Conservation (phyloP, 2,329 filamentous ascomycete species). For the Beauveria rudraprayagi region DNA sequence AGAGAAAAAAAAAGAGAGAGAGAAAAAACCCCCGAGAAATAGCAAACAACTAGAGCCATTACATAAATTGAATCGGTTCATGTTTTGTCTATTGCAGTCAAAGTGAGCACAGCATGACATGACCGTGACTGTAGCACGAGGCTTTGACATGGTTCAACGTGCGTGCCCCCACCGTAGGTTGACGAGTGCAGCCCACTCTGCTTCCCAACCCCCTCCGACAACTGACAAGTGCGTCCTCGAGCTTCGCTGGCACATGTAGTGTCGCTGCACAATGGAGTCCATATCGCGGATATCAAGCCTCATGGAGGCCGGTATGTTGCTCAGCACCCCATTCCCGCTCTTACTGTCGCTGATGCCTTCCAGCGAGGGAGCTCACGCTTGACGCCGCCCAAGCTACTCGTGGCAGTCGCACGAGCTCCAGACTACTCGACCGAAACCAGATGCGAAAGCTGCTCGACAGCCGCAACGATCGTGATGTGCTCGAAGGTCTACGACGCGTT, state of each 20-base stretch:
- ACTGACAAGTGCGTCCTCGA: not conserved
- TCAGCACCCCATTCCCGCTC: not conserved
- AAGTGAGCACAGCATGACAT: not conserved
- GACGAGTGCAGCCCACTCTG: not conserved
- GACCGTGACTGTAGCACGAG: not conserved
- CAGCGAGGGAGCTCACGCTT: slow-evolving; percentile 93
- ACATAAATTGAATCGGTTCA: no score
- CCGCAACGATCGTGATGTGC: slow-evolving; percentile 81
- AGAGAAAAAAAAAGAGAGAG: no score
- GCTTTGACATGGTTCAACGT: not conserved
- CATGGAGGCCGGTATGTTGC: slow-evolving; percentile 78
- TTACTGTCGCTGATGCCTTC: slow-evolving; percentile 14
- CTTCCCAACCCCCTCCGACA: slow-evolving; percentile 4
- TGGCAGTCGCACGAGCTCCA: slow-evolving; percentile 51
- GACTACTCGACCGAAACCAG: slow-evolving; percentile 67
- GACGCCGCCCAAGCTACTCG: slow-evolving; percentile 90
- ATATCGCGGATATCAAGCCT: slow-evolving; percentile 89
- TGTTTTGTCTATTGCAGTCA: no score
- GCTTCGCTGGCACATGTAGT: slow-evolving; percentile 5
- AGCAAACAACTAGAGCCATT: not conserved
- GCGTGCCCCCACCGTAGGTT: slow-evolving; percentile 1
- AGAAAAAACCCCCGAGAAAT: no score
- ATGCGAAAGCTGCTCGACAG: slow-evolving; percentile 94
- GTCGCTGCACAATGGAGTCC: slow-evolving; percentile 66
- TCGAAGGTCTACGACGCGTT: slow-evolving; percentile 84